A percentile compares a stretch with the other conserved stretches of the same genome.
Evolutionary conservation across 306 rosid species (phyloP).

Genomic region (Dryas alaskensis): DNA sequence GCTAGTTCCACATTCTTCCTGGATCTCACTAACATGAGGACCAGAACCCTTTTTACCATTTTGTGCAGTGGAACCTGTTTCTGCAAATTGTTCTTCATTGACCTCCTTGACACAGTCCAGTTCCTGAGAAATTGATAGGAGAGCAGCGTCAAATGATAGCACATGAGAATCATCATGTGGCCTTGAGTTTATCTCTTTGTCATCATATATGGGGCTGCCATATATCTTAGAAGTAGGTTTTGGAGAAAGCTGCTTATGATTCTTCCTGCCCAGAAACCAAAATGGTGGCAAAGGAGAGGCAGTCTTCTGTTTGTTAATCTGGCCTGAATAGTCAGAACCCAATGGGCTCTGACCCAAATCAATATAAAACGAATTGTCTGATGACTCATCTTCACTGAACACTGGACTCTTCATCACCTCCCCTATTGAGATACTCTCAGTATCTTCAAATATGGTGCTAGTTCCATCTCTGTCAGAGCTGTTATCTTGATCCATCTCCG

Average conservation of each 20-base stretch:
- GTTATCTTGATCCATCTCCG: conserved; percentile 80
- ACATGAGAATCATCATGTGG: conserved; percentile 49
- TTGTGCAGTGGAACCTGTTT: conserved; percentile 33
- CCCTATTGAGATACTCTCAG: conserved; percentile 83
- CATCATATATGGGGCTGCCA: conserved; percentile 79
- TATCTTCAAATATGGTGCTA: conserved; percentile 94
- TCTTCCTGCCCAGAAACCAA: conserved; percentile 58
- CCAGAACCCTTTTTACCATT: conserved; percentile 37
- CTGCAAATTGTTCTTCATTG: conserved; percentile 56
- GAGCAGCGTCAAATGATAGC: conserved; percentile 85
- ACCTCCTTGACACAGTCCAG: conserved; percentile 69
- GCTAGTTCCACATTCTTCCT: conserved; percentile 51
- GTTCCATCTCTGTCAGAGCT: conserved; percentile 87
- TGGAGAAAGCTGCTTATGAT: conserved; percentile 62
- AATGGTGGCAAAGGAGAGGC: conserved; percentile 76
- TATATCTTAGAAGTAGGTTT: conserved; percentile 57
- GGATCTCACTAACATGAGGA: conserved; percentile 43
- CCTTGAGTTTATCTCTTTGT: conserved; percentile 40
- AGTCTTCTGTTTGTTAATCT: conserved; percentile 50
- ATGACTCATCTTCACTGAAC: conserved; percentile 92
- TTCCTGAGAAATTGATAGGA: conserved; percentile 79
- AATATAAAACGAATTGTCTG: conserved; percentile 86
- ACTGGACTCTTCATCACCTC: conserved; percentile 95
- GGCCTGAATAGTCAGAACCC: conserved; percentile 67
- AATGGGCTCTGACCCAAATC: conserved; percentile 98